Base-by-base conservation (phyloP, 768 basidiomycete genomes). In the Podaxis sp. region DNA sequence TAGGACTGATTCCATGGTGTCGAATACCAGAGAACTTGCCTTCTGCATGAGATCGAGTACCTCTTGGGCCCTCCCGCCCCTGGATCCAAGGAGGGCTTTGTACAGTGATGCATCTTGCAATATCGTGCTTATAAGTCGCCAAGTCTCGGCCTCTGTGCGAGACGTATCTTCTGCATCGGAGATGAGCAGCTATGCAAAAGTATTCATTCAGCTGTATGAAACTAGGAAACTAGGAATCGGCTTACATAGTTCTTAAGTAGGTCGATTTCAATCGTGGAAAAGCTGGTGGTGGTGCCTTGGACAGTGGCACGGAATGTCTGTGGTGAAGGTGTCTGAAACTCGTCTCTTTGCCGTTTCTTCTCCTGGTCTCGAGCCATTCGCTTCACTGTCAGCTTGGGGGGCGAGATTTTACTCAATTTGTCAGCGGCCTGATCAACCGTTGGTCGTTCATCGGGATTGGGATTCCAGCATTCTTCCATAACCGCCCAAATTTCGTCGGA, bases 401-500 rank as follows among this genome's bases (percentile, higher is more conserved):
- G 24, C 15, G 54, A 36, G 12, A 36, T 19, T 19, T 39, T 36
- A 11, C 11, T 13, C 36, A 38, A 28, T 24, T 7, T 39, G 4
- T 59, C 38, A 12, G 64, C 40, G 40, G 66, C 57, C 1, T 61
- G 30, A 2, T 2, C 17, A 3, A 59, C 57, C 4, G 59, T 59
- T 6, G 72, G 74, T 19, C 73, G 68, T 9, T 58, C 44, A 4
- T 11, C 39, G 0, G 74, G 69, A 28, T 66, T 40, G 15, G 56
- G 42, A 11, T 40, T 48, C 74, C 74, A 75, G 57, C 72, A 73
- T 4, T 65, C 63, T 51, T 69, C 61, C 48, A 72, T 67, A 0
- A 73, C 33, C 3, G 52, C 24, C 71, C 74, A 73, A 2, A 70
- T 63, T 1, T 9, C 30, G 4, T 64, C 63, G 0, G 68, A 70